Evolutionary conservation across 2,329 filamentous ascomycete species (phyloP).

Genomic region (Penicillium sp.): DNA sequence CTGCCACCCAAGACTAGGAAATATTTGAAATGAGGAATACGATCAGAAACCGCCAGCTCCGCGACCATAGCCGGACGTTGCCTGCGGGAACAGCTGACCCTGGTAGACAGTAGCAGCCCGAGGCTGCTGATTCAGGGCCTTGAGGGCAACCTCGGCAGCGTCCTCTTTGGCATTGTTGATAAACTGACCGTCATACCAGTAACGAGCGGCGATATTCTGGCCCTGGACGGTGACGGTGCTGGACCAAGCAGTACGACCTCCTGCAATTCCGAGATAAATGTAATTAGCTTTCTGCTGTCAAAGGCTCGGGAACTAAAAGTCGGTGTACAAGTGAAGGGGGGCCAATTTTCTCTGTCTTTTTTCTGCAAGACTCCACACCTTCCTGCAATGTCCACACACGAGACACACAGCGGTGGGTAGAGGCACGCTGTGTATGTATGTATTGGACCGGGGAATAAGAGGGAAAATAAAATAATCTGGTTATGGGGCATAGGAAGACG

Average conservation of each 20-base stretch:
- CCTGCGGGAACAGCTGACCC: constrained; percentile 25
- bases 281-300: constrained; percentile 26
- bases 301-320: constrained; percentile 27
- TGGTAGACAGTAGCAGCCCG: constrained; percentile 23
- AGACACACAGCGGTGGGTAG: constrained; percentile 13
- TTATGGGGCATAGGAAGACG: constrained; percentile 25
- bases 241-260: constrained; percentile 88
- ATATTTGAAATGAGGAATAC: constrained; percentile 22
- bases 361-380: constrained; percentile 27
- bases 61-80: constrained; percentile 17
- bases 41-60: constrained; percentile 29
- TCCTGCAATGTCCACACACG: constrained; percentile 19
- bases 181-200: constrained; percentile 88
- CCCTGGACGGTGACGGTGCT: constrained; percentile 72
- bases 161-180: constrained; percentile 87
- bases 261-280: constrained; percentile 46
- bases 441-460: constrained; percentile 5
- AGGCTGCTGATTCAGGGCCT: constrained; percentile 30
- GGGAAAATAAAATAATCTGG: constrained; percentile 33
- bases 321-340: constrained; percentile 28
- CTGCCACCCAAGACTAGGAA: constrained; percentile 25
- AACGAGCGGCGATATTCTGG: constrained; percentile 66
- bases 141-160: constrained; percentile 74
- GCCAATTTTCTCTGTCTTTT: constrained; percentile 6
- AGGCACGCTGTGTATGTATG: background rate